A percentile compares a stretch with the other conserved stretches of the same genome.
Evolutionary conservation across 2,329 filamentous ascomycete genomes (phyloP).

Genomic region (Coleophoma crateriformis): DNA sequence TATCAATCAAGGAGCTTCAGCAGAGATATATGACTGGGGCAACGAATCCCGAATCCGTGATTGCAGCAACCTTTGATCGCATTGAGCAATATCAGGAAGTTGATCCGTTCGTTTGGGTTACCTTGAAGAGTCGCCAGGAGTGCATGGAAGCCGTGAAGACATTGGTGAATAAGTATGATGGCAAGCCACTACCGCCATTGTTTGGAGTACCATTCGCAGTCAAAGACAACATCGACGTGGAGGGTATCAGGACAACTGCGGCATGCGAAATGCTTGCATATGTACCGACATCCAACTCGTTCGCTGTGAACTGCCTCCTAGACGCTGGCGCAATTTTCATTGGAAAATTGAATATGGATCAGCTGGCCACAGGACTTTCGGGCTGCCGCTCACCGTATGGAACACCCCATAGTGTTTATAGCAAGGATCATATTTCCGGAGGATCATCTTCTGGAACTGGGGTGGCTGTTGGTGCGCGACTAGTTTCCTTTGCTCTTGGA

Average conservation of each 20-base stretch:
- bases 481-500: conserved; percentile 47
- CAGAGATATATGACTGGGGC: conserved; percentile 37
- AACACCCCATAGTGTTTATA: conserved; percentile 45
- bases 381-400: conserved; percentile 55
- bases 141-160: conserved; percentile 33
- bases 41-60: conserved; percentile 33
- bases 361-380: conserved; percentile 55
- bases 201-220: conserved; percentile 52
- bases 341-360: conserved; percentile 55
- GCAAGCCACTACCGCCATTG: conserved; percentile 41
- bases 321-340: conserved; percentile 48
- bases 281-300: conserved; percentile 37
- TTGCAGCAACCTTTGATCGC: conserved; percentile 37
- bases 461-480: conserved; percentile 43
- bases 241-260: conserved; percentile 42
- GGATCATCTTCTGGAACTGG: conserved; percentile 47
- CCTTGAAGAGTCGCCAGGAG: conserved; percentile 32
- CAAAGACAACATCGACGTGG: conserved; percentile 51
- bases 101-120: conserved; percentile 47
- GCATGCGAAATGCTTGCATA: conserved; percentile 45
- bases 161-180: conserved; percentile 32
- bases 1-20: conserved; percentile 33
- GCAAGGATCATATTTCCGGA: conserved; percentile 44
- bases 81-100: conserved; percentile 41
- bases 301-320: conserved; percentile 40